Evolutionary conservation across 139 green algal species (phyloP).

Genomic region (Tetraselmis striata): DNA sequence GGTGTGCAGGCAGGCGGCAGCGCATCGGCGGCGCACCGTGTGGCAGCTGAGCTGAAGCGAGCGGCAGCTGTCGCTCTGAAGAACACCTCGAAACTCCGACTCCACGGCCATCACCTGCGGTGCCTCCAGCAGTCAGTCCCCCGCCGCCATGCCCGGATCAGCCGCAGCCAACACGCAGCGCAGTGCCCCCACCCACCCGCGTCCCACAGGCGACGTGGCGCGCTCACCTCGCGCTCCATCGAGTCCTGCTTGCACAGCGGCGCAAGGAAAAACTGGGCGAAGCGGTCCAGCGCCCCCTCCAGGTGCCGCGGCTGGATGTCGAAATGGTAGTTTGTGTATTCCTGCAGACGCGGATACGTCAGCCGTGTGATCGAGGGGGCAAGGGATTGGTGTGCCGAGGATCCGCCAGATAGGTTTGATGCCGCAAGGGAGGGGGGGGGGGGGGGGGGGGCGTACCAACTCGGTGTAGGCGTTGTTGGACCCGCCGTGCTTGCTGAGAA

Average conservation of each 20-base stretch:
- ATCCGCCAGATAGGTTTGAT: background rate
- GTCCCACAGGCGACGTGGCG: too few relatives aligned
- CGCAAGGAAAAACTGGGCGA: slow-evolving; percentile 89
- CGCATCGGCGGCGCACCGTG: slow-evolving; percentile 48
- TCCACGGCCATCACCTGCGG: slow-evolving; percentile 59
- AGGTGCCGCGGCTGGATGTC: slow-evolving; percentile 72
- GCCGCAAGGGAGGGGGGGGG: background rate
- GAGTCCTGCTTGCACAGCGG: slow-evolving; percentile 77
- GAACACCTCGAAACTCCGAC: slow-evolving; percentile 66
- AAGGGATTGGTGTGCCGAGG: background rate
- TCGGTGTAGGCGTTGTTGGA: slow-evolving; percentile 93
- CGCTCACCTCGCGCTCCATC: slow-evolving; percentile 70
- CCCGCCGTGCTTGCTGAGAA: slow-evolving; percentile 74
- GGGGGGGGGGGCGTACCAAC: slow-evolving; percentile 31
- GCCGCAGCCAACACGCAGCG: background rate
- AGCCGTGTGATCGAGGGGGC: background rate
- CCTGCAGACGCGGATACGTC: slow-evolving; percentile 39
- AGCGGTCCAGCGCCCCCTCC: slow-evolving; percentile 78
- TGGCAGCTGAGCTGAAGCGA: slow-evolving; percentile 79
- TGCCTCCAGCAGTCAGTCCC: too few relatives aligned
- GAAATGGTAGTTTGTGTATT: slow-evolving; percentile 90
- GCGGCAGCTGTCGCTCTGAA: slow-evolving; percentile 79
- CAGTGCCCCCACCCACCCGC: background rate
- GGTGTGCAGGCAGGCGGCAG: too few relatives aligned
- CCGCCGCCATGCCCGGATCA: background rate